These are phyloP conservation scores for Rhinocladiella similis DNA, from an alignment of 2,329 filamentous ascomycete genomes.

Conservation along the genomic window DNA sequence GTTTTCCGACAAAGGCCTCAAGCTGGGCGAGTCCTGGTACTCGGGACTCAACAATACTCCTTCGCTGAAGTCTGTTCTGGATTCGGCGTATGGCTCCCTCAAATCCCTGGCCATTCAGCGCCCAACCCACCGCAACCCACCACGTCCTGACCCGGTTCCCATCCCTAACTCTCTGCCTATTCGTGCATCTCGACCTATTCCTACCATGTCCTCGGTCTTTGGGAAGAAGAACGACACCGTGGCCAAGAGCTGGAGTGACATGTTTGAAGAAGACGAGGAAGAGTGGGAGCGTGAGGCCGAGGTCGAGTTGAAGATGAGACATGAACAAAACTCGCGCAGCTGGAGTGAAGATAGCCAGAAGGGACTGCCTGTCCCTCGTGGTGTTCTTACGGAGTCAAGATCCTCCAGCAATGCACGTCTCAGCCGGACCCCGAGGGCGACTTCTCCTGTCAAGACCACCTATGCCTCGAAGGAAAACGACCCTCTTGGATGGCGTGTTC, in stretches of 20 bases:
- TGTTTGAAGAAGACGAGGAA: slow-evolving; percentile 93
- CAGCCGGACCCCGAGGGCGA: slow-evolving; percentile 54
- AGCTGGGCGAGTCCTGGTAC: slow-evolving; percentile 67
- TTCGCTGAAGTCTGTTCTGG: slow-evolving; percentile 79
- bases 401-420: slow-evolving; percentile 52
- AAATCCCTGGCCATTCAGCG: slow-evolving; percentile 63
- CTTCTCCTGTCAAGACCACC: slow-evolving; percentile 64
- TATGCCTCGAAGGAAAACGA: slow-evolving; percentile 69
- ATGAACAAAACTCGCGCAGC: slow-evolving; percentile 67
- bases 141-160: slow-evolving; percentile 63
- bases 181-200: slow-evolving; percentile 62
- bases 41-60: slow-evolving; percentile 74
- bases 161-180: slow-evolving; percentile 76
- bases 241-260: slow-evolving; percentile 98
- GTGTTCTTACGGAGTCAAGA: slow-evolving; percentile 55
- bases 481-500: slow-evolving; percentile 36
- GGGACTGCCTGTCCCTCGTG: slow-evolving; percentile 50
- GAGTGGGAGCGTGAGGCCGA: slow-evolving; percentile 66
- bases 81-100: slow-evolving; percentile 83
- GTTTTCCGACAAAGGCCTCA: slow-evolving; percentile 67
- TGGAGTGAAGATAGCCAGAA: slow-evolving; percentile 75
- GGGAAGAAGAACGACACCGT: slow-evolving; percentile 74
- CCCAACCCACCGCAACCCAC: slow-evolving; percentile 39
- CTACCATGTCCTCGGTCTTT: slow-evolving; percentile 76
- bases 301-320: slow-evolving; percentile 59